Conservation (phyloP, 371 early-diverging fungal genomes). For the Mortierella sp. region DNA sequence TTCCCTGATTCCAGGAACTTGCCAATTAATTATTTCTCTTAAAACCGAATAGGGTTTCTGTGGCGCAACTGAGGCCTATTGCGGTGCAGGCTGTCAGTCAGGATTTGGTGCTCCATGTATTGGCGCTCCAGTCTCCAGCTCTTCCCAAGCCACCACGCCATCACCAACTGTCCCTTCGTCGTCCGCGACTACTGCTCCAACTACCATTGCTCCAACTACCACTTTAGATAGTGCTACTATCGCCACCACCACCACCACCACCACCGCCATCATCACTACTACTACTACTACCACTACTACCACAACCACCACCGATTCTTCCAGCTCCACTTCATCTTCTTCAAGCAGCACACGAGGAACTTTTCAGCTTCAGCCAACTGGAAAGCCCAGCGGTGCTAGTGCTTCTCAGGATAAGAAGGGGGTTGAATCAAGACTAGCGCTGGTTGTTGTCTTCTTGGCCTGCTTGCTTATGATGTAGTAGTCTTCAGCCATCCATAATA, state of each 20-base stretch:
- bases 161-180: background rate
- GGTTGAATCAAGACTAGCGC: conserved; percentile 32
- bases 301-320: background rate
- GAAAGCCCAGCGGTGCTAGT: conserved; percentile 33
- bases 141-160: background rate
- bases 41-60: conserved; percentile 34
- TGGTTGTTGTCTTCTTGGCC: conserved; percentile 39
- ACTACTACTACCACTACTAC: background rate
- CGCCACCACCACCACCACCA: background rate
- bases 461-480: conserved; percentile 30
- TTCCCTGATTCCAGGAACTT: too few relatives aligned
- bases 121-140: background rate
- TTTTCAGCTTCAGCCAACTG: conserved; percentile 49
- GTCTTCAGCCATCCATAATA: too few relatives aligned
- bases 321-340: background rate
- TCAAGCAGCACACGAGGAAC: conserved; percentile 24
- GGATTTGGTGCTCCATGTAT: conserved; percentile 29
- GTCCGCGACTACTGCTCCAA: background rate
- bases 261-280: background rate
- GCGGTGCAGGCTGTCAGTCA: conserved; percentile 39
- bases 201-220: background rate
- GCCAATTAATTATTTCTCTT: background rate
- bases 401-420: conserved; percentile 19
- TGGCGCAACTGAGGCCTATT: conserved; percentile 14
- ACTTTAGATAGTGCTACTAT: background rate